Conservation (phyloP, 495 filamentous ascomycete genomes). For the Talaromyces stipitatus region DNA sequence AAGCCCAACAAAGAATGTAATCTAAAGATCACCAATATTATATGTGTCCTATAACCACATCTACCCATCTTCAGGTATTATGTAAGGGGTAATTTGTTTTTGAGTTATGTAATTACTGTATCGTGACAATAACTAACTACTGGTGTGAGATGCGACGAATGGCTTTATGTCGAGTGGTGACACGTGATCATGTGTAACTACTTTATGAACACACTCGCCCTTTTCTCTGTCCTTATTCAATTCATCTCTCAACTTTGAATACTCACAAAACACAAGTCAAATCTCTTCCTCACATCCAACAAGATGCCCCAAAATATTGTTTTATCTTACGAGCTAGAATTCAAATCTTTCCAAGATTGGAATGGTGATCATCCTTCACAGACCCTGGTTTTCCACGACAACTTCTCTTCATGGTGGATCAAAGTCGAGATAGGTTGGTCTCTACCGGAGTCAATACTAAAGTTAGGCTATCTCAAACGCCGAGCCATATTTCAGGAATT, state of each 20-base stretch:
- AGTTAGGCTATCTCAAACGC: conserved; percentile 7
- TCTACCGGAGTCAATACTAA: conserved; percentile 1
- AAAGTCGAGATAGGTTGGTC: conserved; percentile 9
- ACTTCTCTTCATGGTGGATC: conserved; percentile 11
- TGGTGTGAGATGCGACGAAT: too few species aligned
- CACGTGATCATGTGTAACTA: neutral
- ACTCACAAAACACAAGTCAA: neutral
- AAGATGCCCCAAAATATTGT: neutral
- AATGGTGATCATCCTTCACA: conserved; percentile 14
- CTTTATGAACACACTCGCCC: neutral
- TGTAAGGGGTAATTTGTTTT: too few species aligned
- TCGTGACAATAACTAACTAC: too few species aligned
- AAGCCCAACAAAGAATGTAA: too few species aligned
- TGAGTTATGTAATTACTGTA: too few species aligned
- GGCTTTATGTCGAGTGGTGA: too few species aligned
- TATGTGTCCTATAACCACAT: too few species aligned
- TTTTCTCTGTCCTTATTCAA: too few species aligned
- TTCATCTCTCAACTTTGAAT: neutral
- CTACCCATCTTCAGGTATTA: too few species aligned
- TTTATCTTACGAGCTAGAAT: neutral
- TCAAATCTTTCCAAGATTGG: neutral
- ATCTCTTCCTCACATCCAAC: neutral
- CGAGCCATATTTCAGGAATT: conserved; percentile 5
- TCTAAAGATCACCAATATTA: too few species aligned
- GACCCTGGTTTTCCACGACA: conserved; percentile 10